Evolutionary conservation across 768 basidiomycete genomes (phyloP).

Genomic region (Mycena albidolilacea): DNA sequence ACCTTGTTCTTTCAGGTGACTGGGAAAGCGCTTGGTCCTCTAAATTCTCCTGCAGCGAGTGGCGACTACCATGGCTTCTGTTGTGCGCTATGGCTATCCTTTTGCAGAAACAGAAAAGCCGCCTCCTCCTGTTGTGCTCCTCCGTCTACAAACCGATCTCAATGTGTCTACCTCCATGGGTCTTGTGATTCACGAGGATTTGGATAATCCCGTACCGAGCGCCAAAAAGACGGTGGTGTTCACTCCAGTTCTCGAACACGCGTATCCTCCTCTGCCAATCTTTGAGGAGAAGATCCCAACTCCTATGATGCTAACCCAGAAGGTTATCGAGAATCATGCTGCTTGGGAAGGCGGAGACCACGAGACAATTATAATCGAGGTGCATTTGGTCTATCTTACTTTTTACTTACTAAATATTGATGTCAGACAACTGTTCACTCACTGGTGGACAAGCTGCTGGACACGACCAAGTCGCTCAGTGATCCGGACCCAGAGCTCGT

Average conservation of each 20-base stretch:
- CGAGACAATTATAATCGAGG: slow-evolving; percentile 24
- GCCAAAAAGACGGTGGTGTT: slow-evolving; percentile 24
- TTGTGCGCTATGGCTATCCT: slow-evolving; percentile 20
- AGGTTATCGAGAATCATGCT: slow-evolving; percentile 3
- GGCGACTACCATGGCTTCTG: slow-evolving; percentile 24
- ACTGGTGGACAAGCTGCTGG: slow-evolving; percentile 23
- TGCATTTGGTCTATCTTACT: slow-evolving; percentile 10
- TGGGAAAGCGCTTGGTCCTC: too few species aligned
- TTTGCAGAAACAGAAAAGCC: slow-evolving; percentile 31
- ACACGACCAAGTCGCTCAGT: slow-evolving; percentile 25
- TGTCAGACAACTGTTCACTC: slow-evolving; percentile 16
- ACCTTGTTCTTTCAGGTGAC: not conserved
- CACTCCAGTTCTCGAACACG: slow-evolving; percentile 3
- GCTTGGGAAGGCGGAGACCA: not conserved
- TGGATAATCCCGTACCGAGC: slow-evolving; percentile 9
- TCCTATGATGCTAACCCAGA: not conserved
- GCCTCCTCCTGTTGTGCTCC: slow-evolving; percentile 31
- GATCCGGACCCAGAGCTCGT: slow-evolving; percentile 4
- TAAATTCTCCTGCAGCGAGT: slow-evolving; percentile 23
- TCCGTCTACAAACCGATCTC: slow-evolving; percentile 32
- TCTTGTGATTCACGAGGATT: slow-evolving; percentile 34
- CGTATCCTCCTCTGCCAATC: slow-evolving; percentile 31
- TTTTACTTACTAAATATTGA: slow-evolving; percentile 24
- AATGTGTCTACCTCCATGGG: slow-evolving; percentile 9
- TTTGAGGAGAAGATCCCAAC: slow-evolving; percentile 5